Evolutionary conservation across 2,329 filamentous ascomycete species (phyloP), one percentile per base, ranked within the genome.

Genomic region (Cladosporium sp.): DNA sequence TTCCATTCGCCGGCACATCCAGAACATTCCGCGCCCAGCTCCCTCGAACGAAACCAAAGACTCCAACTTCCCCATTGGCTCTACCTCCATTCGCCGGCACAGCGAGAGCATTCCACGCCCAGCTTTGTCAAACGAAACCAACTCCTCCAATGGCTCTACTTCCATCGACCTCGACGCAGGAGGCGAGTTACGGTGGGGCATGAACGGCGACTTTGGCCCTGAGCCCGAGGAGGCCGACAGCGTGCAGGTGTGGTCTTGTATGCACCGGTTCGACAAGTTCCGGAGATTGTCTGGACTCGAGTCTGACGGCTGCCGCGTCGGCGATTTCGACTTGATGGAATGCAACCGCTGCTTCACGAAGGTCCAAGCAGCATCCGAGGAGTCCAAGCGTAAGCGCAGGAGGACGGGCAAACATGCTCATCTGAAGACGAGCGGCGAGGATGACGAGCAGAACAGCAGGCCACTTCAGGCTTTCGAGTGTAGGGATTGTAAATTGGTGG

Each of bases 161-260:
- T 40, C 37, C 22, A 38, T 34, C 38, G 43, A 72, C 43, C 61
- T 72, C 2, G 69, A 72, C 36, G 64, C 52, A 6, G 64, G 67
- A 15, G 54, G 61, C 11, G 43, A 52, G 1, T 30, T 29, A 1
- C 63, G 64, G 50, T 72, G 70, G 70, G 62, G 60, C 38, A 11
- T 53, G 0, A 44, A 55, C 27, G 38, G 63, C 0, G 50, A 70
- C 52, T 72, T 73, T 41, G 69, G 69, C 24, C 58, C 61, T 0
- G 69, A 72, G 49, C 69, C 69, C 4, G 58, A 54, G 1, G 62
- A 68, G 15, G 47, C 55, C 13, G 19, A 29, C 4, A 4, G 30
- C 6, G 13, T n/a, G 9, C 59, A 61, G 36, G 27, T 61, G 4
- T 64, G 63, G 61, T 57, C 57, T 6, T 66, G 63, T 52, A 4